phyloP scores from a whole-genome alignment of 2,329 filamentous ascomycete genomes.

The Colletotrichum sp. region DNA sequence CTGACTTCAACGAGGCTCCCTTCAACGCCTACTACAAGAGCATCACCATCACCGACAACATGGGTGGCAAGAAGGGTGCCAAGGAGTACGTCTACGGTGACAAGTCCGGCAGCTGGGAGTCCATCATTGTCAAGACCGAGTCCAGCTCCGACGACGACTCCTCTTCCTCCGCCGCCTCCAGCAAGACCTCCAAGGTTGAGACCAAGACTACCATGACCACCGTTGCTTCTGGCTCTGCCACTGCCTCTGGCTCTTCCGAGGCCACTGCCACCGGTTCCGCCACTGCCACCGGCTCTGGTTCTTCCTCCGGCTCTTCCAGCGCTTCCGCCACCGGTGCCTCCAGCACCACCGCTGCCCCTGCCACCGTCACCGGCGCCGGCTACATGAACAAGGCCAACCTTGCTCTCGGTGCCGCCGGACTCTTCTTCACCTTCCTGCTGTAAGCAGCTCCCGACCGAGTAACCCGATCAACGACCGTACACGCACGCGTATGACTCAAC shows the following conservation, averaged over 20 bases:
- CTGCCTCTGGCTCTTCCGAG: not conserved
- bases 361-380: conserved; percentile 16
- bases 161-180: conserved; percentile 16
- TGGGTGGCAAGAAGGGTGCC: conserved; percentile 50
- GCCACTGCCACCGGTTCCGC: not conserved
- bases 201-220: conserved; percentile 20
- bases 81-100: conserved; percentile 59
- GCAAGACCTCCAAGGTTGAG: conserved; percentile 20
- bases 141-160: conserved; percentile 12
- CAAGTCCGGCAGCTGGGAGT: conserved; percentile 52
- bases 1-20: conserved; percentile 56
- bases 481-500: conserved; percentile 7
- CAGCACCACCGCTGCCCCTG: not conserved
- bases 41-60: conserved; percentile 59
- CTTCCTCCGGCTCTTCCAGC: not conserved
- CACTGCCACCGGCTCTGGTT: not conserved
- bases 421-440: conserved; percentile 22
- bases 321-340: not conserved
- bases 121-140: conserved; percentile 51
- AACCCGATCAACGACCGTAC: conserved; percentile 6
- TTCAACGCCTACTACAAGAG: conserved; percentile 63
- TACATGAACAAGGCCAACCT: conserved; percentile 23
- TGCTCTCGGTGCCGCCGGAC: conserved; percentile 19
- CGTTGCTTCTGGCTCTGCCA: conserved; percentile 7
- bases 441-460: conserved; percentile 3